Evolutionary conservation across 1,284 basidiomycete genomes (phyloP).

Genomic region (Puccinia sorghi): DNA sequence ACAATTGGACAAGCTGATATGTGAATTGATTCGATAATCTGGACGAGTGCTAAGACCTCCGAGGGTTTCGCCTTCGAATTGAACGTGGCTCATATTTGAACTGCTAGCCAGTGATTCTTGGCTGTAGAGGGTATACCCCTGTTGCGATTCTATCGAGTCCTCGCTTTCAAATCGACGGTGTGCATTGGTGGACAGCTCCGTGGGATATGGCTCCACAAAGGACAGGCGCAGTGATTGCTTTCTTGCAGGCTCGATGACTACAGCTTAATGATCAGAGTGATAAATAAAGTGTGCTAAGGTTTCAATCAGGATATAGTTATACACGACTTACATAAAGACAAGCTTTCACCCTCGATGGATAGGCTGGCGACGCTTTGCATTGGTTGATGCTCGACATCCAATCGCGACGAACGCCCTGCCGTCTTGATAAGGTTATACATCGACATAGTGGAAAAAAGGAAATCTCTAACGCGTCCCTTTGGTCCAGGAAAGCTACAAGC

Average conservation of each 20-base stretch:
- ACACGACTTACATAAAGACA: conserved; percentile 13
- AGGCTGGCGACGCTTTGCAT: background rate
- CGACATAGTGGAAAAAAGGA: background rate
- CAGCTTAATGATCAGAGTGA: background rate
- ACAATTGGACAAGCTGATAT: conserved; percentile 10
- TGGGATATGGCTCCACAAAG: background rate
- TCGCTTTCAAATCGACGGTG: conserved; percentile 22
- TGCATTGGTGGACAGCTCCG: background rate
- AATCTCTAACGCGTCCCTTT: background rate
- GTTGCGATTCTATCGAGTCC: background rate
- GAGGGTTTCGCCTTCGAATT: background rate
- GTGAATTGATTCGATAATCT: background rate
- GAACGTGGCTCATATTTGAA: background rate
- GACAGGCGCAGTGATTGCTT: conserved; percentile 25
- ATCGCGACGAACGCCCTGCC: background rate
- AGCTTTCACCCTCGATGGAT: background rate
- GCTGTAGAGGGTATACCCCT: conserved; percentile 3
- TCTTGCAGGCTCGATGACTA: conserved; percentile 10
- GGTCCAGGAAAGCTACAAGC: background rate
- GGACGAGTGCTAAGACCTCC: background rate
- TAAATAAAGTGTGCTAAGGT: background rate
- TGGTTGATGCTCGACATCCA: background rate
- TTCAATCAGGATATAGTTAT: background rate
- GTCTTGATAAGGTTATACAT: conserved; percentile 19
- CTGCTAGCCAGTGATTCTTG: background rate